Evolutionary conservation across 164 flowering plant species (phyloP).

Genomic region (Brasenia schreberi): DNA sequence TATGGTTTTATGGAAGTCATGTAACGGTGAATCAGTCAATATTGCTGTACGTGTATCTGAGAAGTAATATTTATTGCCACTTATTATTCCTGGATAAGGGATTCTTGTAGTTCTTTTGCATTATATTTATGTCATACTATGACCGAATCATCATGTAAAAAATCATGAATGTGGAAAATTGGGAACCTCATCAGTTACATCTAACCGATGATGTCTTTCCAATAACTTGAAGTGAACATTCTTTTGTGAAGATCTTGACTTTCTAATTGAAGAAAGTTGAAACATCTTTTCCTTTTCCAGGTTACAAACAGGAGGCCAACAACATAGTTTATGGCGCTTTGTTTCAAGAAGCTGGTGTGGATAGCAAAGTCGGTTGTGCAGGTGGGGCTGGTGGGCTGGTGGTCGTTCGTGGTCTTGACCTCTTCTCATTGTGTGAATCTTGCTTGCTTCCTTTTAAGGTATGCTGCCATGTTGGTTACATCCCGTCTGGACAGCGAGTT

Average conservation of each 20-base stretch:
- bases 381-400: constrained; percentile 94
- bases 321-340: constrained; percentile 81
- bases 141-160: too few relatives aligned
- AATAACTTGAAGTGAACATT: too few relatives aligned
- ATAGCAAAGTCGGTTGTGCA: constrained; percentile 52
- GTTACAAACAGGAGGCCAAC: constrained; percentile 58
- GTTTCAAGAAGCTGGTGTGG: constrained; percentile 87
- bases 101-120: too few relatives aligned
- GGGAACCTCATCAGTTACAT: too few relatives aligned
- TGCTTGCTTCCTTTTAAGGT: constrained; percentile 95
- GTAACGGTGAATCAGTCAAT: too few relatives aligned
- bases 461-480: constrained; percentile 85
- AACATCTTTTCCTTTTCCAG: constrained; percentile 20
- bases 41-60: too few relatives aligned
- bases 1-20: too few relatives aligned
- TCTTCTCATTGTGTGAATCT: constrained; percentile 83
- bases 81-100: too few relatives aligned
- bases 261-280: not conserved
- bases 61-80: too few relatives aligned
- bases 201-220: too few relatives aligned
- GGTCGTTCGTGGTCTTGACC: constrained; percentile 77
- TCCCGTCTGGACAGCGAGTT: constrained; percentile 73
- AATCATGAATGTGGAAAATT: too few relatives aligned
- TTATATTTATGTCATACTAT: too few relatives aligned
- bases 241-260: not conserved